Evolutionary conservation across 2,329 filamentous ascomycete species (phyloP).

Genomic region (Claviceps sp.): DNA sequence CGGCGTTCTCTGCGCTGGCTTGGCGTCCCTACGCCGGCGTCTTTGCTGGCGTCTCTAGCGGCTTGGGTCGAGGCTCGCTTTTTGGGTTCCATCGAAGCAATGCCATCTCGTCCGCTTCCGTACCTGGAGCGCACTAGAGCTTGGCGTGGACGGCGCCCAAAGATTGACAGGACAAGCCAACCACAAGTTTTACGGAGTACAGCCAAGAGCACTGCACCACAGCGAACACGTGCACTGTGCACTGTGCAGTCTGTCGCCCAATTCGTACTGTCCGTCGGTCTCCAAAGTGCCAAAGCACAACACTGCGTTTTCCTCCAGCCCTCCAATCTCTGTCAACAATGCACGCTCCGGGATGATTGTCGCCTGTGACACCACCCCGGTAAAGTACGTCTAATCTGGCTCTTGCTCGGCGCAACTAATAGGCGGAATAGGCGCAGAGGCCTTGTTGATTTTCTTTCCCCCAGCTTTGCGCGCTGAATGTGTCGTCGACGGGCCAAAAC

Average conservation of each 20-base stretch:
- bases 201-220: background rate
- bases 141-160: background rate
- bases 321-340: background rate
- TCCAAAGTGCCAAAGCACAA: background rate
- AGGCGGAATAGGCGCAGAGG: background rate
- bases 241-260: background rate
- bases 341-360: background rate
- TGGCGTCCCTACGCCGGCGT: too few species aligned
- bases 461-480: background rate
- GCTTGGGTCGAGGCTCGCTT: too few species aligned
- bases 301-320: background rate
- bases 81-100: background rate
- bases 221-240: background rate
- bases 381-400: background rate
- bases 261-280: background rate
- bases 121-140: background rate
- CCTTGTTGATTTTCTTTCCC: background rate
- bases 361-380: too few species aligned
- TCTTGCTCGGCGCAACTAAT: background rate
- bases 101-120: background rate
- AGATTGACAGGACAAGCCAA: background rate
- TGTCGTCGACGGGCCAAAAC: too few species aligned
- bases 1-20: too few species aligned
- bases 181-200: background rate
- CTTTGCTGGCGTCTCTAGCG: too few species aligned